Base-by-base conservation (phyloP, 2,329 filamentous ascomycete species). In the Phaeosphaeriaceae sp. region DNA sequence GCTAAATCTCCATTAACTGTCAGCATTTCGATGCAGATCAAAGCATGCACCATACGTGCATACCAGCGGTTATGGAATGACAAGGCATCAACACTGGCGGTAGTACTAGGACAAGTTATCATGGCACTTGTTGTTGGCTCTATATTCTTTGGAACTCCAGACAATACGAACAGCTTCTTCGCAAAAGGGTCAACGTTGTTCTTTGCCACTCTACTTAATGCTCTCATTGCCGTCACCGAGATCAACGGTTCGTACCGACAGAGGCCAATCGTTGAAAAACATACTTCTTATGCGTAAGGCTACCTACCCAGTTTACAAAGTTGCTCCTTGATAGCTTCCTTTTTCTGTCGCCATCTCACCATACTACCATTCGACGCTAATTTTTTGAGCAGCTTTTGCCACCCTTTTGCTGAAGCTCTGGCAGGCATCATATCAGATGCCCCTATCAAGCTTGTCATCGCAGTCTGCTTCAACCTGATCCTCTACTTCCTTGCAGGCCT, bases 231-330 rank as follows among this genome's bases (percentile, higher is more conserved):
- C 17, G 83, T 89, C 78, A 81, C 84, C 1, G 87, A 90, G 67
- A 86, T 89, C 1, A 86, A 60, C 0, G 67, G 67, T 21, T 58
- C 83, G 0, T 88, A 86, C 59, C 76, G 71, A 11, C 84, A 84
- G 15, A 79, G 86, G 20, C 88, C 89, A 1, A 94, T 96, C 61
- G 88, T 96, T 45, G 90, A 95, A 63, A 96, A 96, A 68, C 92
- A 97, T 60, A 77, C 81, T 46, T 84, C 87, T 42, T 96, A 95
- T 67, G 90, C 90, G n/a, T 81, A 96, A 20, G 95, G 94, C n/a
- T n/a, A n/a, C n/a, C n/a, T n/a, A n/a, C n/a, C n/a, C n/a, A n/a
- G n/a, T n/a, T n/a, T n/a, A n/a, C n/a, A n/a, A n/a, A n/a, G n/a
- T n/a, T n/a, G n/a, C n/a, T n/a, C n/a, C n/a, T n/a, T n/a, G n/a